Evolutionary conservation across 352 stramenopile genomes (phyloP), one percentile per base, ranked within the genome.

Genomic region (Phytophthora europaea): DNA sequence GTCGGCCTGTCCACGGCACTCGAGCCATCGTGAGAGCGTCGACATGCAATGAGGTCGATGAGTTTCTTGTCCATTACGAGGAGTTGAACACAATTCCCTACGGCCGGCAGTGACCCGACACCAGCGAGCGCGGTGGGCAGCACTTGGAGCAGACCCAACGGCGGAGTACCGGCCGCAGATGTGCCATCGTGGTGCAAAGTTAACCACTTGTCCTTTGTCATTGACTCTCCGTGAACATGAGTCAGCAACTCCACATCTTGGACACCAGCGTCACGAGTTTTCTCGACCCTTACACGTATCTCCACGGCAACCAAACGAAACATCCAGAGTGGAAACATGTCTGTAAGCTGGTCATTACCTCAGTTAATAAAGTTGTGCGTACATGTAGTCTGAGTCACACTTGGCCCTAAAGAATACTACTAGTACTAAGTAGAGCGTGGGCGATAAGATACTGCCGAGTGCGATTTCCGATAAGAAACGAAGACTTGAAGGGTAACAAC

Each of bases 141-240:
- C 45, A 76, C 70, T 0, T 80, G 38, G 8, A 91, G 52, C 18
- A 72, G 60, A 34, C 76, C 59, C 13, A 91, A 47, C 22, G 78
- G 70, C 18, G 68, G 45, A 31, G 57, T 75, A 6, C 62, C n/a
- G n/a, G n/a, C n/a, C n/a, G n/a, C n/a, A n/a, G n/a, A n/a, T n/a
- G n/a, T n/a, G n/a, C n/a, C 70, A 28, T 78, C 55, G 15, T 22
- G 55, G 16, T 53, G 54, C n/a, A 78, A 54, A 22, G 62, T 58
- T 26, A 84, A 28, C 83, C 83, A 91, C 60, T 87, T 87, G 65
- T 89, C 78, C 45, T 70, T 81, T 38, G 78, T 81, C 23, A 81
- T 59, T 1, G 65, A 59, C 28, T 91, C 83, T 20, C 83, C 83
- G 31, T 89, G 80, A 12, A 87, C 76, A 52, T 91, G 83, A 47